Base-by-base conservation (phyloP, 106 monocot genomes). In the Acorus calamus region DNA sequence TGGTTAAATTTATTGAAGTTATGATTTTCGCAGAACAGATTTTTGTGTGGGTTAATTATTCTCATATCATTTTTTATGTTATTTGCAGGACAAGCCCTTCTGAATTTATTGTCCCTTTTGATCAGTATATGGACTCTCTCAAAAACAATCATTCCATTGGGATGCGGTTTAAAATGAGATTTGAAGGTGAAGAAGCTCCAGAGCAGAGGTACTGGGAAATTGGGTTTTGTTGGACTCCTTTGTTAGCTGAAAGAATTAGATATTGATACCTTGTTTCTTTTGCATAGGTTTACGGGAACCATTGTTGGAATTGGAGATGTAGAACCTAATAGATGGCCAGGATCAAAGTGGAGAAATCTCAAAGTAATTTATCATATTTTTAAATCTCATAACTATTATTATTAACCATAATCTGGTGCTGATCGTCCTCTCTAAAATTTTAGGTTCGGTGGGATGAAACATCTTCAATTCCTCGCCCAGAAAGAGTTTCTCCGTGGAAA, bases 101-200 rank as follows among this genome's bases (percentile, higher is more conserved):
- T 12, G 80, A 85, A 53, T 85, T 85, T 41, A 81, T 85, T 10
- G 61, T 85, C 44, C 85, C 85, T 44, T 81, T 47, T 65, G 77
- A 85, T 61, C 80, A 69, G 14, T 85, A 78, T 56, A 71, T 78
- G 78, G 80, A 80, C 46, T 73, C 85, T 54, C 42, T 81, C 42
- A 85, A 85, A 53, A 59, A 42, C 7, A 77, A 85, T 42, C 69
- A 85, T 74, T 68, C 77, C 42, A 71, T 85, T 46, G 85, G 85
- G 42, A 78, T 85, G 85, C 77, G 85, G 52, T 85, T 81, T 65
- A 85, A 80, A 44, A 85, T 85, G 85, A 80, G 74, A 56, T 85
- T 85, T 50, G 85, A 85, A 69, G 85, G 81, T 41, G 85, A 85
- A 66, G 85, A 85, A 55, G 81, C 85, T n/a, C 85, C 85, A 13